These are phyloP conservation scores for Cercis canadensis DNA, from an alignment of 306 rosid genomes.

Conservation along the genomic window DNA sequence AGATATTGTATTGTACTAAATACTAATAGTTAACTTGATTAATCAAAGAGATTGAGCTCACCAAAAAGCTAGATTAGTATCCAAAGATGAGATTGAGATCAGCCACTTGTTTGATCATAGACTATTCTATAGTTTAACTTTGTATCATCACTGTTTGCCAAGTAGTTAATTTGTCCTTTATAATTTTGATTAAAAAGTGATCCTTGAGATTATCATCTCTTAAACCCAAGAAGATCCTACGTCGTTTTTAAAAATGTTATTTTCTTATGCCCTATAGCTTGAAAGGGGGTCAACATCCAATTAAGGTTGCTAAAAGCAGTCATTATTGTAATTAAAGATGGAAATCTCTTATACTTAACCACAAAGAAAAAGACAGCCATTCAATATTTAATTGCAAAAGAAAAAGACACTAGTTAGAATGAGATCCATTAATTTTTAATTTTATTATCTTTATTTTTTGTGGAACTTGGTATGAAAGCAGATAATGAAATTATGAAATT, in stretches of 20 bases:
- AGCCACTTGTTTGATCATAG: slow-evolving; percentile 40
- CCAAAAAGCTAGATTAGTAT: slow-evolving; percentile 40
- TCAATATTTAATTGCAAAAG: slow-evolving; percentile 17
- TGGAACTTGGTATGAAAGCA: not conserved
- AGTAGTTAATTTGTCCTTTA: not conserved
- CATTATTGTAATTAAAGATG: slow-evolving; percentile 36
- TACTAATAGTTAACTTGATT: no score
- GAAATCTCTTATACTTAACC: slow-evolving; percentile 35
- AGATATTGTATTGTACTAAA: slow-evolving; percentile 40
- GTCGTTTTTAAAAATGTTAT: slow-evolving; percentile 10
- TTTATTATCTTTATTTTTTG: not conserved
- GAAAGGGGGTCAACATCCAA: slow-evolving; percentile 42
- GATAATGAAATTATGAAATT: not conserved
- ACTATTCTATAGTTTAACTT: slow-evolving; percentile 12
- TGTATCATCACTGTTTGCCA: slow-evolving; percentile 26
- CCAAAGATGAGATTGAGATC: slow-evolving; percentile 24
- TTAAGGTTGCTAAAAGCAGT: slow-evolving; percentile 28
- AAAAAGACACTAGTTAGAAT: slow-evolving; percentile 11
- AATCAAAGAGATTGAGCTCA: no score
- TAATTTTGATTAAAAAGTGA: slow-evolving; percentile 20
- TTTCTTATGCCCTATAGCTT: slow-evolving; percentile 26
- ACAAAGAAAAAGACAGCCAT: slow-evolving; percentile 31
- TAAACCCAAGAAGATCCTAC: not conserved
- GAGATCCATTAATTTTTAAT: not conserved
- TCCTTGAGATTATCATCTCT: not conserved